Base-by-base conservation (phyloP, 495 filamentous ascomycete species). In the Penicillium taxi region DNA sequence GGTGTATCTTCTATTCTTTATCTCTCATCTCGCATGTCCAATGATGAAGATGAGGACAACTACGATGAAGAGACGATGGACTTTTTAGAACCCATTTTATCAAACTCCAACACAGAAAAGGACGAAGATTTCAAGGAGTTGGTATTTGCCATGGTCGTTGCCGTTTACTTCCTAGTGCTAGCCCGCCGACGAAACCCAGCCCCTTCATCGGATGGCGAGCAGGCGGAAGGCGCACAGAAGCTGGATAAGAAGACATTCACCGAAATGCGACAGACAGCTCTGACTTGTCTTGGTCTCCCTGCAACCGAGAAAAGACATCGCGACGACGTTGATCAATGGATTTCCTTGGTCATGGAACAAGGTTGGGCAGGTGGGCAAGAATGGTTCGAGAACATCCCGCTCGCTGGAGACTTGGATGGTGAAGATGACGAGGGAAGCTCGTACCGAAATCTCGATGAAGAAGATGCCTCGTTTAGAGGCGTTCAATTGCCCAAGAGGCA, bases 101-200 rank as follows among this genome's bases (percentile, higher is more conserved):
- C 47, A 1, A 56, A 52, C 4, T 35, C 37, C 8, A 53, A 57
- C 9, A 37, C 38, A 4, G 56, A 59, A 8, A 58, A 55, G 9
- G 58, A 63, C 15, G 55, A 66, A 17, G 58, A 63, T 17, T 68
- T 58, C 46, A 64, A 64, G 35, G 66, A 70, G 26, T 41, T 64
- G 8, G 45, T 69, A 2, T 54, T 58, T 16, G 58, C 64, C 0
- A 47, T 69, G 22, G 58, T 85, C n/a, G 78, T 82, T 0, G 80
- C 80, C 0, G 55, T 91, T 1, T 82, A 77, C 44, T 78, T 86
- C 44, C 76, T 82, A 35, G 68, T 67, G 3, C 54, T 68, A n/a
- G 59, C 64, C 2, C 59, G 66, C 8, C 56, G 66, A 16, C 59
- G 66, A 6, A 63, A 52, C 23, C 49, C 60, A 0, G 36, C 37